phyloP scores from a whole-genome alignment of 768 basidiomycete genomes.

The Phylloporus scabripes region DNA sequence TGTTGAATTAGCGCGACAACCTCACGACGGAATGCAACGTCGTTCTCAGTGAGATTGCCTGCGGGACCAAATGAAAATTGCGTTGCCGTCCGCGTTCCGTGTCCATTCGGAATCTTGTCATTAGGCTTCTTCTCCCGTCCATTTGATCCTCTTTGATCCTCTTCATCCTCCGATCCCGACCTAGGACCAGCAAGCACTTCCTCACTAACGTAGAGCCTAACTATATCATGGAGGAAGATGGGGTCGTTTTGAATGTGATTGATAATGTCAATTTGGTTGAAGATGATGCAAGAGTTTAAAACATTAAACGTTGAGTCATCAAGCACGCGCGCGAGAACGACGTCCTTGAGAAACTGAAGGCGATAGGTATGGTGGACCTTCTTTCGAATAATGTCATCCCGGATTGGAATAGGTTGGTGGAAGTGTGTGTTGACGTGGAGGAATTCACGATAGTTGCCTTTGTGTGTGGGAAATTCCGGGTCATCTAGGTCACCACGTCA shows the following conservation, averaged over 20 bases:
- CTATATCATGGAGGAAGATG: constrained; percentile 70
- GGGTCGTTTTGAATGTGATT: constrained; percentile 78
- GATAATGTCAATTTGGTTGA: constrained; percentile 99
- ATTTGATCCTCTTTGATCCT: constrained; percentile 24
- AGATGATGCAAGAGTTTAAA: constrained; percentile 94
- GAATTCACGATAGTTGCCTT: constrained; percentile 96
- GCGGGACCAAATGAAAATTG: constrained; percentile 54
- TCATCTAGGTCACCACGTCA: constrained; percentile 57
- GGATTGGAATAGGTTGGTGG: constrained; percentile 83
- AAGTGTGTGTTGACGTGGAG: constrained; percentile 77
- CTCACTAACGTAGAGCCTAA: constrained; percentile 69
- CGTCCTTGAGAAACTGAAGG: constrained; percentile 95
- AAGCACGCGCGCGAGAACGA: constrained; percentile 89
- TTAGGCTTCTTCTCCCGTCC: constrained; percentile 36
- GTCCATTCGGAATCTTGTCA: constrained; percentile 33
- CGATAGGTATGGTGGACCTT: constrained; percentile 98
- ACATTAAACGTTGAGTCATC: constrained; percentile 98
- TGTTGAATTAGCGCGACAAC: constrained; percentile 88
- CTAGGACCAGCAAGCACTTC: constrained; percentile 48
- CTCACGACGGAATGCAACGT: constrained; percentile 58
- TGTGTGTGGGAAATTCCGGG: constrained; percentile 93
- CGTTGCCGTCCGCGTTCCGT: constrained; percentile 14
- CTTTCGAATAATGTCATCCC: constrained; percentile 64
- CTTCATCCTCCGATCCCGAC: constrained; percentile 26
- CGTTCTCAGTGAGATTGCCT: constrained; percentile 50